Conservation (phyloP, 192 early-diverging fungal species). For the Rhizophagus clarus region DNA sequence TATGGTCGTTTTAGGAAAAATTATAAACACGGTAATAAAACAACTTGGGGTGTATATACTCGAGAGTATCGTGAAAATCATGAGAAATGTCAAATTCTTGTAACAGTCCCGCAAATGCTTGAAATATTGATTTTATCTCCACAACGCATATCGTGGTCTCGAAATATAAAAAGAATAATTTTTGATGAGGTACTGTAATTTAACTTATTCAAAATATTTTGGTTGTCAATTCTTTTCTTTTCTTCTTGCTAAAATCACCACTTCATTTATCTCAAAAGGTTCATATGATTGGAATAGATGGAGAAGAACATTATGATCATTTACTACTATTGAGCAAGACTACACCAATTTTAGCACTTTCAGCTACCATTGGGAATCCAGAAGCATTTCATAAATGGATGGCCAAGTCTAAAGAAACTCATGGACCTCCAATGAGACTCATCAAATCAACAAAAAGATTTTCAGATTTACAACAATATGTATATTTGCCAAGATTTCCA, state of each 20-base stretch:
- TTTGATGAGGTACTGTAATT: constrained; percentile 48
- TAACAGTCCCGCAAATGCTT: constrained; percentile 46
- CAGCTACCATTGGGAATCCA: constrained; percentile 47
- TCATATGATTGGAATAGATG: constrained; percentile 16
- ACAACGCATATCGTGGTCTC: constrained; percentile 35
- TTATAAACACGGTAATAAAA: constrained; percentile 32
- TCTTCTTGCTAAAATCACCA: neutral
- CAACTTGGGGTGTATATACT: constrained; percentile 44
- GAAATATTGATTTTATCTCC: constrained; percentile 42
- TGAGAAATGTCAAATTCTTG: constrained; percentile 38
- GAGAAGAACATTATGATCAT: constrained; percentile 46
- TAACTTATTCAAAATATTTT: neutral
- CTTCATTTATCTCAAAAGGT: neutral
- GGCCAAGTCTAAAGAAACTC: constrained; percentile 12
- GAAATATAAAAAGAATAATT: constrained; percentile 40
- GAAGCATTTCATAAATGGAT: constrained; percentile 39
- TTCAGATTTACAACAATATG: constrained; percentile 45
- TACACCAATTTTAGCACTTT: constrained; percentile 44
- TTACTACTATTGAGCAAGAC: constrained; percentile 11
- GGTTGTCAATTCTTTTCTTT: no score
- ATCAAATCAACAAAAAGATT: constrained; percentile 42
- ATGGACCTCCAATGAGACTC: constrained; percentile 32
- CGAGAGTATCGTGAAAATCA: constrained; percentile 41
- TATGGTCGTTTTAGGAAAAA: constrained; percentile 46
- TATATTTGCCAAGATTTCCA: constrained; percentile 37